phyloP scores from a whole-genome alignment of 116 monocot species.

The Posidonia oceanica region DNA sequence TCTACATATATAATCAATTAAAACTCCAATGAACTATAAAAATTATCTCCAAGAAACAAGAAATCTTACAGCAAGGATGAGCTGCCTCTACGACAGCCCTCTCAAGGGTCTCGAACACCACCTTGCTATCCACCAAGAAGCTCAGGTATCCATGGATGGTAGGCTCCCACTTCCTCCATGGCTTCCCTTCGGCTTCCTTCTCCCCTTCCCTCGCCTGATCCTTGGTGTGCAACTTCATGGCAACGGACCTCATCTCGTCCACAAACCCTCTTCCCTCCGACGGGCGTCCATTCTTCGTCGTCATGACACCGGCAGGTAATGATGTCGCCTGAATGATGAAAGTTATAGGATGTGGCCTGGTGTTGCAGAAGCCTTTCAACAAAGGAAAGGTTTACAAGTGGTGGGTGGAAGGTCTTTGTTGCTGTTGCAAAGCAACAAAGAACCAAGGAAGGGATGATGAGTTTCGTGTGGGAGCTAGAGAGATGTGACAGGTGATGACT shows the following conservation, averaged over 20 bases:
- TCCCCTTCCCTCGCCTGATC: conserved; percentile 82
- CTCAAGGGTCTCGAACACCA: conserved; percentile 80
- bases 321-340: neutral
- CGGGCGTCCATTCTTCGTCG: conserved; percentile 18
- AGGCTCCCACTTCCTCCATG: conserved; percentile 65
- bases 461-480: neutral
- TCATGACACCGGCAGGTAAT: too few species aligned
- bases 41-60: neutral
- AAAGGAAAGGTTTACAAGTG: neutral
- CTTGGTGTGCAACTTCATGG: conserved; percentile 75
- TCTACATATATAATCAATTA: too few species aligned
- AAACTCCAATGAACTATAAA: too few species aligned
- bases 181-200: conserved; percentile 39
- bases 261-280: conserved; percentile 53
- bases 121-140: conserved; percentile 83
- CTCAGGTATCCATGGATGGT: conserved; percentile 59
- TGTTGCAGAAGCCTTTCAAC: neutral
- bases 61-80: conserved; percentile 5
- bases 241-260: conserved; percentile 76
- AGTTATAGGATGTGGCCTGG: neutral
- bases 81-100: conserved; percentile 39
- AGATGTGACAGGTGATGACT: neutral
- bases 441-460: too few species aligned
- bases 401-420: neutral
- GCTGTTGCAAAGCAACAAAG: neutral